A percentile compares a stretch with the other conserved stretches of the same genome.
These are phyloP conservation scores for Aspergillus brasiliensis DNA, from an alignment of 2,329 filamentous ascomycete species.

Conservation along the genomic window DNA sequence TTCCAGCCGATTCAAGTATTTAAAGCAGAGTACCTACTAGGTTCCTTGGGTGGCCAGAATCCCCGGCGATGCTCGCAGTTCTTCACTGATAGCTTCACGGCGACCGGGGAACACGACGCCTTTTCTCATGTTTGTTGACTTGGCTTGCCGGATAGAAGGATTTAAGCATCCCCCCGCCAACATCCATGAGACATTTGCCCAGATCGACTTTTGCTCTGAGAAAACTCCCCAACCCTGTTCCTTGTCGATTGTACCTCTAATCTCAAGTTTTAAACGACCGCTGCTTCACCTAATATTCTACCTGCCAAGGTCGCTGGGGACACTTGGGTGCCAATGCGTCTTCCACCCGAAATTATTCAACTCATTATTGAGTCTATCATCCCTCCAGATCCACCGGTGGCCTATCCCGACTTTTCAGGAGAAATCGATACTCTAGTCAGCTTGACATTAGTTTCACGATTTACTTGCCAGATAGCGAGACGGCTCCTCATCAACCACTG, in stretches of 20 bases:
- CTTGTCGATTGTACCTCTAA: not conserved
- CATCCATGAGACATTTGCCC: not conserved
- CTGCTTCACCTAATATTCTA: not conserved
- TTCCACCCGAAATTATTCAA: slow-evolving; percentile 16
- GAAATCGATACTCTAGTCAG: slow-evolving; percentile 15
- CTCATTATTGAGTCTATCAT: slow-evolving; percentile 17
- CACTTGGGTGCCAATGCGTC: not conserved
- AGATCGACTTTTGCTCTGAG: not conserved
- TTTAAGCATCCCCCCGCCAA: not conserved
- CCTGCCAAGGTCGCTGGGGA: not conserved
- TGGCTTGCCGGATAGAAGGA: not conserved
- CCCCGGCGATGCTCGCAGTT: not conserved
- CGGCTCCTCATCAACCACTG: slow-evolving; percentile 17
- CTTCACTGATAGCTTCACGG: not conserved
- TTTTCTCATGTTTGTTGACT: not conserved
- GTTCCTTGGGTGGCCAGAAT: not conserved
- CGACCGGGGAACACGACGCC: not conserved
- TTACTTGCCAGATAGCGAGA: slow-evolving; percentile 14
- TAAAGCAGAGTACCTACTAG: not conserved
- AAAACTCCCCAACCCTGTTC: not conserved
- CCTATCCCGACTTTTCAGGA: not conserved
- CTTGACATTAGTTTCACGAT: slow-evolving; percentile 14
- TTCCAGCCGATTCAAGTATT: not conserved
- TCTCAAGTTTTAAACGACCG: not conserved
- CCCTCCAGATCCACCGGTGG: slow-evolving; percentile 8